These are phyloP conservation scores for Aurifilum marmelostoma DNA, from an alignment of 2,329 filamentous ascomycete genomes.

Conservation along the genomic window DNA sequence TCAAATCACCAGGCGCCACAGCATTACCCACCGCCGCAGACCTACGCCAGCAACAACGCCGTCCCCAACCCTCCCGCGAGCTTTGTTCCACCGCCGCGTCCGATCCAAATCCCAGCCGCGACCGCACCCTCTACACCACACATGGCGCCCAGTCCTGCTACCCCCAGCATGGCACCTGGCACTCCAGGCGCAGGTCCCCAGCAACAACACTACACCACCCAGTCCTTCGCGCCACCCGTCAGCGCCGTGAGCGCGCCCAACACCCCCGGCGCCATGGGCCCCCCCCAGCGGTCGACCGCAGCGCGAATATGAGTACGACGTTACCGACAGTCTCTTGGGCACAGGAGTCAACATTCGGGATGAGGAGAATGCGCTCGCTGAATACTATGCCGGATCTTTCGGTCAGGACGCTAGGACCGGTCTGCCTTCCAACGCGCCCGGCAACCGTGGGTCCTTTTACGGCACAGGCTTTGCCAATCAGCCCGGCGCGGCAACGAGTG, in stretches of 20 bases:
- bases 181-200: constrained; percentile 23
- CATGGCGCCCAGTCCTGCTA: constrained; percentile 17
- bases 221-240: constrained; percentile 29
- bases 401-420: constrained; percentile 54
- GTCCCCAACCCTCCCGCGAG: constrained; percentile 29
- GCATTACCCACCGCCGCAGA: constrained; percentile 25
- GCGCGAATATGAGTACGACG: constrained; percentile 69
- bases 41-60: constrained; percentile 34
- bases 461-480: constrained; percentile 70
- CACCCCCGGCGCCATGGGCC: constrained; percentile 54
- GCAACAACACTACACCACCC: constrained; percentile 19
- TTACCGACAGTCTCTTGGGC: constrained; percentile 80
- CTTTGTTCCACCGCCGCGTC: constrained; percentile 28
- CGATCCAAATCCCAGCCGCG: constrained; percentile 12
- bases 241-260: constrained; percentile 19
- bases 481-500: constrained; percentile 41
- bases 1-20: constrained; percentile 36
- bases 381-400: constrained; percentile 58
- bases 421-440: constrained; percentile 58
- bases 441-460: constrained; percentile 62
- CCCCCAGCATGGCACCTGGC: constrained; percentile 19
- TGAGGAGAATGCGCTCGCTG: constrained; percentile 81
- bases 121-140: constrained; percentile 10
- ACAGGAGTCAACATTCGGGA: constrained; percentile 86
- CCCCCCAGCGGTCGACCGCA: constrained; percentile 63